Percentiles rank a stretch among this genome's conserved stretches.
phyloP scores from a whole-genome alignment of 345 rosid genomes.

The Aegle marmelos region DNA sequence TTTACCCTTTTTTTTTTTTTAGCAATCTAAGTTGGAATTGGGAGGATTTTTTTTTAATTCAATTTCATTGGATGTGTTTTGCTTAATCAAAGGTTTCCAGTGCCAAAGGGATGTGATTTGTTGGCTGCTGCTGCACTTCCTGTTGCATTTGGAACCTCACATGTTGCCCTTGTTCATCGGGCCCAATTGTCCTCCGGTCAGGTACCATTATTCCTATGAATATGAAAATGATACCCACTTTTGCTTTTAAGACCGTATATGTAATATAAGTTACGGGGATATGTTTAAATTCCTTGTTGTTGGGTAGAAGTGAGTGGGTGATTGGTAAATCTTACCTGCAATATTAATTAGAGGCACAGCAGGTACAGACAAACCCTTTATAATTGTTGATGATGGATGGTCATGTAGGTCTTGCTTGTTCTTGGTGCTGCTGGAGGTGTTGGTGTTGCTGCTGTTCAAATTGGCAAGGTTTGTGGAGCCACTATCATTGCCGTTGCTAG shows the following conservation, averaged over 20 bases:
- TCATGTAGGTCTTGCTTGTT: constrained; percentile 69
- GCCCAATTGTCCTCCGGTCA: constrained; percentile 68
- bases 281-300: neutral
- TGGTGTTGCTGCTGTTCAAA: constrained; percentile 90
- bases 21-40: neutral
- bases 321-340: neutral
- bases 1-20: neutral
- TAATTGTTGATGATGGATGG: neutral
- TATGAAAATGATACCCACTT: neutral
- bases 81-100: constrained; percentile 41
- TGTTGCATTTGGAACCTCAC: constrained; percentile 93
- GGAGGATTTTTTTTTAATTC: neutral
- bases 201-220: constrained; percentile 26
- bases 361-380: neutral
- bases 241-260: neutral
- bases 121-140: constrained; percentile 86
- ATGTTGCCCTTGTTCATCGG: constrained; percentile 87
- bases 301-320: neutral
- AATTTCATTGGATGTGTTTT: neutral
- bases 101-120: constrained; percentile 82
- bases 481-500: constrained; percentile 83
- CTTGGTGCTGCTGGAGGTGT: constrained; percentile 99
- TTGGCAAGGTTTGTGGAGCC: constrained; percentile 87
- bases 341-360: neutral
- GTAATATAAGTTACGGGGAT: neutral